These are phyloP conservation scores for Penicillium subrubescens DNA, from an alignment of 495 filamentous ascomycete species.

Conservation along the genomic window DNA sequence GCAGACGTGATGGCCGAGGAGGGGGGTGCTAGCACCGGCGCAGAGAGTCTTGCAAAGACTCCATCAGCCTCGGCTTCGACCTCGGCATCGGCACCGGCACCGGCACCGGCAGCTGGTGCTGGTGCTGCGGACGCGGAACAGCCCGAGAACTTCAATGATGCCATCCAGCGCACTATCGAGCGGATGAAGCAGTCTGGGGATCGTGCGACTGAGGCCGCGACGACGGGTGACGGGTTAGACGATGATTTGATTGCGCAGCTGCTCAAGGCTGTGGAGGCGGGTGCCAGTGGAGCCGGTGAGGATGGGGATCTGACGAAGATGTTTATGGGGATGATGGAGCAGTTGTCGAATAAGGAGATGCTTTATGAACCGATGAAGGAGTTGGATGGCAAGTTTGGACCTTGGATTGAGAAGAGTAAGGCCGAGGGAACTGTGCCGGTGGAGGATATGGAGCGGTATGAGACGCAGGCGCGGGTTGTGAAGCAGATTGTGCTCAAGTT, in stretches of 20 bases:
- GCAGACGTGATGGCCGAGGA: constrained; percentile 83
- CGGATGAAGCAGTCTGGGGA: constrained; percentile 88
- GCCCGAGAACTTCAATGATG: constrained; percentile 78
- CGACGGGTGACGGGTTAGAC: constrained; percentile 57
- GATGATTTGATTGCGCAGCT: constrained; percentile 85
- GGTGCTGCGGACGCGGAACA: constrained; percentile 28
- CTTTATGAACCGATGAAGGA: constrained; percentile 99
- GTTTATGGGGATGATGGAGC: constrained; percentile 97
- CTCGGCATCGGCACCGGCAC: constrained; percentile 6
- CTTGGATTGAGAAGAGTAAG: constrained; percentile 81
- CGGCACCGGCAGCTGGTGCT: neutral
- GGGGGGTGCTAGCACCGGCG: constrained; percentile 37
- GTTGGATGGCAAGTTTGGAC: constrained; percentile 84
- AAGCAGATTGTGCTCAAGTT: constrained; percentile 87
- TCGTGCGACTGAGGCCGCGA: constrained; percentile 76
- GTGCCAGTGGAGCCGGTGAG: constrained; percentile 60
- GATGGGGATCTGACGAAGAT: constrained; percentile 92
- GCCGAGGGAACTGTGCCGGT: constrained; percentile 56
- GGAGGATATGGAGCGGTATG: constrained; percentile 78
- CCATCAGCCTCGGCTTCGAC: constrained; percentile 12
- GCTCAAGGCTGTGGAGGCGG: constrained; percentile 73
- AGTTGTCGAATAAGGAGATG: constrained; percentile 96
- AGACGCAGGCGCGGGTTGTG: constrained; percentile 80
- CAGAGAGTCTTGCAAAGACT: neutral
- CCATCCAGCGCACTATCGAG: constrained; percentile 88